Percentiles rank a stretch among this genome's conserved stretches.
Conservation (phyloP, 371 early-diverging fungal species). For the Mortierella sp. region DNA sequence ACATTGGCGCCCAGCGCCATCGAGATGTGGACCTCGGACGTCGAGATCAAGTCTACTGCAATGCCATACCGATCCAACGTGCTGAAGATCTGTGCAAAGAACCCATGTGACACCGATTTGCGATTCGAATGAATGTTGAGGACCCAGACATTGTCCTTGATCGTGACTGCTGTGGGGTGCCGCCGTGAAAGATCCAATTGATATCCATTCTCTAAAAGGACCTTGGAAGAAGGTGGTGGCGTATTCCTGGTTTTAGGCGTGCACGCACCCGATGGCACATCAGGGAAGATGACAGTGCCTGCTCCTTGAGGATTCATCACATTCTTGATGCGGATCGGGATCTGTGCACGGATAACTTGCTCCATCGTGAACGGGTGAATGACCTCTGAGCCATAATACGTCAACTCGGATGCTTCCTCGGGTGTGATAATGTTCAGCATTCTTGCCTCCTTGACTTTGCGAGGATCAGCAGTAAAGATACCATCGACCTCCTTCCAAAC, state of each 20-base stretch:
- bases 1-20: slow-evolving; percentile 89
- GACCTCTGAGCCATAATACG: slow-evolving; percentile 97
- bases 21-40: slow-evolving; percentile 95
- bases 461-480: slow-evolving; percentile 98
- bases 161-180: slow-evolving; percentile 95
- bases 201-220: slow-evolving; percentile 80
- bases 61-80: slow-evolving; percentile 89
- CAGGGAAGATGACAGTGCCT: slow-evolving; percentile 95
- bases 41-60: slow-evolving; percentile 95
- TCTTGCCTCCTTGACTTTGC: slow-evolving; percentile 91
- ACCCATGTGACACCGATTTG: slow-evolving; percentile 94
- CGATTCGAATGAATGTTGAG: slow-evolving; percentile 96
- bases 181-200: slow-evolving; percentile 75
- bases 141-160: slow-evolving; percentile 93
- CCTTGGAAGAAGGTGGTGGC: slow-evolving; percentile 72
- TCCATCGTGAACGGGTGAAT: slow-evolving; percentile 99
- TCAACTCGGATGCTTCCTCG: slow-evolving; percentile 98
- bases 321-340: slow-evolving; percentile 98
- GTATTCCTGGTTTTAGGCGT: slow-evolving; percentile 59
- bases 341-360: slow-evolving; percentile 93
- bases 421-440: slow-evolving; percentile 92
- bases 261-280: slow-evolving; percentile 53
- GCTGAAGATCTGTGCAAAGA: slow-evolving; percentile 93
- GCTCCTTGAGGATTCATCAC: slow-evolving; percentile 92
- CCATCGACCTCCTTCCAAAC: slow-evolving; percentile 99